phyloP scores from a whole-genome alignment of 331 rosid genomes.

The Acacia pycnantha region DNA sequence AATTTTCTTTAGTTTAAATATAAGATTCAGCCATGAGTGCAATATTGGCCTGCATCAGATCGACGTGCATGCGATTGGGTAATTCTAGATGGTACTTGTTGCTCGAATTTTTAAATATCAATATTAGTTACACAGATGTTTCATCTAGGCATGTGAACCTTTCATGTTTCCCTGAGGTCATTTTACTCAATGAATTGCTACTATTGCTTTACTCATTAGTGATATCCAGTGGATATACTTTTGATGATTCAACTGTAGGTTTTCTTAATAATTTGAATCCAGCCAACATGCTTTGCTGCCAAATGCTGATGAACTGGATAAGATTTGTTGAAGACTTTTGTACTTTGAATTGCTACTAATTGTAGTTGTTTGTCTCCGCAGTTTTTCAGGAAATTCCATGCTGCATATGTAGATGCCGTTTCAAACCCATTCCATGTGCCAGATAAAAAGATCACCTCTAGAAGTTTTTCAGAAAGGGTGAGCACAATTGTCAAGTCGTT shows the following conservation, averaged over 20 bases:
- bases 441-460: constrained; percentile 91
- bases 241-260: neutral
- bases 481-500: constrained; percentile 91
- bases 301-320: neutral
- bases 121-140: neutral
- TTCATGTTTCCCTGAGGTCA: neutral
- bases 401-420: constrained; percentile 93
- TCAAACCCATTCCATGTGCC: constrained; percentile 97
- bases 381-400: constrained; percentile 96
- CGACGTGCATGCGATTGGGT: neutral
- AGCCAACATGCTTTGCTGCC: constrained; percentile 10
- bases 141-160: neutral
- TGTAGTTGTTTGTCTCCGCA: constrained; percentile 30
- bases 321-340: neutral
- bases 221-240: neutral
- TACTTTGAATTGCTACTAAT: neutral
- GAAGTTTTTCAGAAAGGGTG: constrained; percentile 82
- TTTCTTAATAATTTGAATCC: neutral
- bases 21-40: neutral
- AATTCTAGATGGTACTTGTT: neutral
- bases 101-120: neutral
- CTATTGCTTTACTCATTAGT: neutral
- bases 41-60: neutral
- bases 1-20: neutral
- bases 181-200: neutral